A percentile compares a stretch with the other conserved stretches of the same genome.
Conservation (phyloP, 441 rosid species). For the Daphne laureola region DNA sequence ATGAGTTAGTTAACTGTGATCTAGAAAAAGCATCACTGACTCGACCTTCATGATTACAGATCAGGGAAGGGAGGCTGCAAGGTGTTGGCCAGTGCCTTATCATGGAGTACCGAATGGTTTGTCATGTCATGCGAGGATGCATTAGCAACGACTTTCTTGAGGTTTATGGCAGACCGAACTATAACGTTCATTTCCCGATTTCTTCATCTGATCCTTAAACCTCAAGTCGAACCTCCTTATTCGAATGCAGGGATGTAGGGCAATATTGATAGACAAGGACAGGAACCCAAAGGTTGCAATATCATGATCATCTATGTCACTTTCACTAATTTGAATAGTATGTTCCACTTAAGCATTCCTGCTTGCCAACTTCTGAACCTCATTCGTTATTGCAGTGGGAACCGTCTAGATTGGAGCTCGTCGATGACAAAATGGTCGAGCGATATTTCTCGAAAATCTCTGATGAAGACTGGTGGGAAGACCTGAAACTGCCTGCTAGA, state of each 20-base stretch:
- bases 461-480: conserved; percentile 69
- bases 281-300: conserved; percentile 68
- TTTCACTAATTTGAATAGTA: conserved; percentile 7
- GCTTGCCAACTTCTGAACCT: not conserved
- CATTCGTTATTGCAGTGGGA: conserved; percentile 48
- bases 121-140: conserved; percentile 70
- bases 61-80: conserved; percentile 86
- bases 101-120: conserved; percentile 82
- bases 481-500: conserved; percentile 56
- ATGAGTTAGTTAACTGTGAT: too few relatives aligned
- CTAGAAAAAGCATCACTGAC: too few relatives aligned
- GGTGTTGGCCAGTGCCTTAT: conserved; percentile 72
- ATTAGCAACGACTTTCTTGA: conserved; percentile 78
- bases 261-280: conserved; percentile 81
- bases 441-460: conserved; percentile 52
- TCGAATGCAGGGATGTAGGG: conserved; percentile 84
- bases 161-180: conserved; percentile 30
- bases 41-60: conserved; percentile 34
- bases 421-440: conserved; percentile 50
- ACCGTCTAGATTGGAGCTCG: conserved; percentile 61
- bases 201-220: not conserved
- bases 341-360: not conserved
- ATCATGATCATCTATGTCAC: conserved; percentile 1
- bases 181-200: not conserved
- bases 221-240: not conserved